Conservation (phyloP, 169 alveolate species). For the Theileria equi region DNA sequence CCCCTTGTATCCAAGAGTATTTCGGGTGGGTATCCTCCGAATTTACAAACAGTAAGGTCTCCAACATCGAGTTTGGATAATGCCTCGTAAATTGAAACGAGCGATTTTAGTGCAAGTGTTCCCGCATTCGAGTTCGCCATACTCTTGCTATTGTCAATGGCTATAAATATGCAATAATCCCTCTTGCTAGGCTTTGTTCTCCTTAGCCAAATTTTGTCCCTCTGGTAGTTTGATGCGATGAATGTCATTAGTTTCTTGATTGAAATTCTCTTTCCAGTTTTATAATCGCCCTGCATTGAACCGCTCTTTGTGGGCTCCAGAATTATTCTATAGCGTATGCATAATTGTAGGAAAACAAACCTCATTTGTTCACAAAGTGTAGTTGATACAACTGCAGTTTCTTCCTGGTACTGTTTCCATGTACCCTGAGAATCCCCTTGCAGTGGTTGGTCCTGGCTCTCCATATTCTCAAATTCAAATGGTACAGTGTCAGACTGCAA, state of each 20-base stretch:
- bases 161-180: slow-evolving; percentile 91
- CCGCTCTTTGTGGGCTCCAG: slow-evolving; percentile 90
- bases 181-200: slow-evolving; percentile 95
- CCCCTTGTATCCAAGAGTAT: slow-evolving; percentile 38
- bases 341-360: not conserved
- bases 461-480: too few species aligned
- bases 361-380: slow-evolving; percentile 45
- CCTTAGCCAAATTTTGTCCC: slow-evolving; percentile 98
- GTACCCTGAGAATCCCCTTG: too few species aligned
- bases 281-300: slow-evolving; percentile 92
- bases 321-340: slow-evolving; percentile 18
- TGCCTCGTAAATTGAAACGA: slow-evolving; percentile 83
- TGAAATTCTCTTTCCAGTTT: slow-evolving; percentile 93
- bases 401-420: slow-evolving; percentile 31
- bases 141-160: slow-evolving; percentile 93
- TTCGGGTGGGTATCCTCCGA: slow-evolving; percentile 58
- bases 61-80: slow-evolving; percentile 67
- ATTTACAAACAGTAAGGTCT: slow-evolving; percentile 76
- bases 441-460: too few species aligned
- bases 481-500: too few species aligned
- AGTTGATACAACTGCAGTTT: slow-evolving; percentile 18
- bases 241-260: slow-evolving; percentile 95
- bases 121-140: slow-evolving; percentile 78
- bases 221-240: slow-evolving; percentile 97
- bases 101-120: slow-evolving; percentile 40